Evolutionary conservation across 352 stramenopile genomes (phyloP), one percentile per base, ranked within the genome.

Genomic region (Pythium scleroteichum): DNA sequence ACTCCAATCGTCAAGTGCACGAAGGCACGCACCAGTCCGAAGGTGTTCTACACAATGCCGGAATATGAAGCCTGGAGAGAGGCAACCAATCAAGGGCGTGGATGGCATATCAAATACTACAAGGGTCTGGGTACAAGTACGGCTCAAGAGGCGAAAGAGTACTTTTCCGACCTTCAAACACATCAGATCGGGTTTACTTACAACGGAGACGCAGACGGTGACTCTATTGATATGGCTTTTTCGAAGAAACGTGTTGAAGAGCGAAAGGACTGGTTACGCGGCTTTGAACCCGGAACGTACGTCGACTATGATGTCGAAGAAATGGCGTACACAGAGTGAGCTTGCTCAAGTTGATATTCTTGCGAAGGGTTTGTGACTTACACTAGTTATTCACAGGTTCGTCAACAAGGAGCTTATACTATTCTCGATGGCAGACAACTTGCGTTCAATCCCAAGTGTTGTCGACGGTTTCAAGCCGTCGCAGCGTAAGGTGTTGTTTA

Each of bases 61-160:
- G 96, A 99, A 74, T 99, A 99, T 69, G 87, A 98, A 66, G 69
- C 66, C 16, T 99, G 97, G 97, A 82, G 94, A 20, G 82, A 85
- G 53, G 76, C 35, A 39, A 89, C 77, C 7, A 94, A 96, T 59
- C 87, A 97, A 51, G 85, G 95, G 22, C 96, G 92, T 52, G 90
- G 94, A 24, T 99, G 93, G 89, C 87, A 87, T 29, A 96, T 99
- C 59, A 99, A 99, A 88, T 99, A 99, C 76, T 99, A 99, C 80
- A 99, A 99, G 88, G 97, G 97, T 96, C 85, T 99, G 22, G 97
- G 97, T 84, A 99, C 97, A n/a, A 98, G 91, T 77, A 99, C 95
- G 14, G 71, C 92, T 22, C 75, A 91, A 20, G 97, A 99, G 70
- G 97, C 96, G 6, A 98, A 98, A 66, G 94, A 98, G 57, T 99